Base-by-base conservation (phyloP, 345 rosid species). In the Eutrema yunnanense region DNA sequence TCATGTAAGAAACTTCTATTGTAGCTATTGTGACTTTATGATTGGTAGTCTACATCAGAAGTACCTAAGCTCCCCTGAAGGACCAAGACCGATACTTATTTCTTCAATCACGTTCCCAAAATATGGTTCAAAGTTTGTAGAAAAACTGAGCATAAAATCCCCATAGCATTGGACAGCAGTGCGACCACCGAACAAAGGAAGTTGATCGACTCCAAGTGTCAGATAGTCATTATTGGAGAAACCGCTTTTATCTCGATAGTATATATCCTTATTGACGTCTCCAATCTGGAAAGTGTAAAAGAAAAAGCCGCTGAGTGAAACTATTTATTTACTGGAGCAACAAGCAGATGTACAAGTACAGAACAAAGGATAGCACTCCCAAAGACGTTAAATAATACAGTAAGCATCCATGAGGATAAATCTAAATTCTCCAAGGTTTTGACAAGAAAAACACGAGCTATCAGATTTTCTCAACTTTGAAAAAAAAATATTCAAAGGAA, bases 31-130 rank as follows among this genome's bases (percentile, higher is more conserved):
- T 19, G 36, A 61, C 65, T 71, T 67, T 29, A 12, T 41, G 8
- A 58, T 50, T 42, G 51, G 69, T 41, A 50, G 50, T 62, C 77
- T 66, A 59, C 19, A 69, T 62, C 61, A 57, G 9, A 38, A 69
- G 73, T 83, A 84, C 90, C 90, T 84, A 52, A 86, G 85, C 76
- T 86, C 86, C 69, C 90, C 88, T 8, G 80, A 84, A 65, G 90
- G 90, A 70, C 90, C 90, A 80, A 86, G 90, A 76, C 90, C 90
- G 26, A 86, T 51, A 65, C 84, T 84, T 80, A 86, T 78, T 83
- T 86, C 88, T 80, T 86, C 90, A 76, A 86, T 84, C 65, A 80
- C 82, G 68, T 69, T 81, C 36, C 90, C 90, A 40, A 86, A 64
- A 60, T 72, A 76, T 8, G 79, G 64, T 27, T 79, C 81, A 53